Evolutionary conservation across 2,329 filamentous ascomycete genomes (phyloP).

Genomic region (Geosmithia putterillii): DNA sequence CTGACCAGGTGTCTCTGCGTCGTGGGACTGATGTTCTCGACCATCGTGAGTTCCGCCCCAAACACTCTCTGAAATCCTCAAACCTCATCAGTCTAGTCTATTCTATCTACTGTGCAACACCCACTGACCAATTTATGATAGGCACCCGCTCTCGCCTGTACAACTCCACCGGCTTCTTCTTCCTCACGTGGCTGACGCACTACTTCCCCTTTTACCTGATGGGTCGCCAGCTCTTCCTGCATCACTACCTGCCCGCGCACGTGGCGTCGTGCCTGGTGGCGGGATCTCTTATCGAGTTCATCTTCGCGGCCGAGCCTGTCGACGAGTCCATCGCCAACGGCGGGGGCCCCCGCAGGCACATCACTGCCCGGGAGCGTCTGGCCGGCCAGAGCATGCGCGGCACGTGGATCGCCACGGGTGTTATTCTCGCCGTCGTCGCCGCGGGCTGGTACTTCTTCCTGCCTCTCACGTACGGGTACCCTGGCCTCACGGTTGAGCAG

Average conservation of each 20-base stretch:
- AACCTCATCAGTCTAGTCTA: too few species aligned
- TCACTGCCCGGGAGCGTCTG: slow-evolving; percentile 73
- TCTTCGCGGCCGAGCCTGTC: slow-evolving; percentile 79
- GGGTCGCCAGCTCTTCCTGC: slow-evolving; percentile 94
- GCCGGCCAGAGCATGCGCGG: slow-evolving; percentile 64
- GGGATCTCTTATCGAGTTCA: slow-evolving; percentile 84
- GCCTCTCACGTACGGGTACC: slow-evolving; percentile 89
- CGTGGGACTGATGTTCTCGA: slow-evolving; percentile 90
- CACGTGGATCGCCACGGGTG: slow-evolving; percentile 65
- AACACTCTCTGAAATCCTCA: too few species aligned
- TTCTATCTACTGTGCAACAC: too few species aligned
- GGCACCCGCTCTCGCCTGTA: slow-evolving; percentile 89
- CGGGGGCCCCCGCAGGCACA: slow-evolving; percentile 39
- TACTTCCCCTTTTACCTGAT: slow-evolving; percentile 97
- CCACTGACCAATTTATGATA: slow-evolving; percentile 15
- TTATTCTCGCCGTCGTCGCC: slow-evolving; percentile 55
- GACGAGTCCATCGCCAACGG: slow-evolving; percentile 36
- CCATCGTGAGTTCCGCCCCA: slow-evolving; percentile 56
- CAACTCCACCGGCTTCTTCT: slow-evolving; percentile 98
- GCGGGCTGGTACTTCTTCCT: slow-evolving; percentile 89
- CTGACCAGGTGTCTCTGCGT: slow-evolving; percentile 86
- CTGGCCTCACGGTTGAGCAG: slow-evolving; percentile 67
- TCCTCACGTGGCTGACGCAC: slow-evolving; percentile 93
- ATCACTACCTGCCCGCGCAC: slow-evolving; percentile 94
- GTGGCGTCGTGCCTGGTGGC: slow-evolving; percentile 83